Evolutionary conservation across 139 green algal species (phyloP).

Genomic region (Tetraselmis striata): DNA sequence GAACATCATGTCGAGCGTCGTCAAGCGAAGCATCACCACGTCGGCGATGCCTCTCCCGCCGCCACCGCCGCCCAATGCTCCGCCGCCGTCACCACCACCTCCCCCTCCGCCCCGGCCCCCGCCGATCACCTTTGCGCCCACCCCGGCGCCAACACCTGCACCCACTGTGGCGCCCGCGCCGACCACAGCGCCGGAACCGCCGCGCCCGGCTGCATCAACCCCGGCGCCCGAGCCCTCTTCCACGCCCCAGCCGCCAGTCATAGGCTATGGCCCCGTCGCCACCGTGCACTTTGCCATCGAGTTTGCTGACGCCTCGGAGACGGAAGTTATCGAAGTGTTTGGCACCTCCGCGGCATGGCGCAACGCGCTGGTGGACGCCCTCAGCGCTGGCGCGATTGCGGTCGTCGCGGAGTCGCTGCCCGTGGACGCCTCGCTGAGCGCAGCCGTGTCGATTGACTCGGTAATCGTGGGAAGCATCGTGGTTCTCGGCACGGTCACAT

Average conservation of each 20-base stretch:
- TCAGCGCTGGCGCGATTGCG: neutral
- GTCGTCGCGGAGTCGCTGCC: neutral
- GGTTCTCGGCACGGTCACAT: neutral
- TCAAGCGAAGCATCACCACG: neutral
- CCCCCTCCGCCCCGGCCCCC: neutral
- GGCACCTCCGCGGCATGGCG: neutral
- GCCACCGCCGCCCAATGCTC: neutral
- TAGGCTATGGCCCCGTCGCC: too few relatives aligned
- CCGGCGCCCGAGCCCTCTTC: neutral
- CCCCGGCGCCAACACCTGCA: neutral
- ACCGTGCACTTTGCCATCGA: neutral
- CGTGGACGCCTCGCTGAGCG: neutral
- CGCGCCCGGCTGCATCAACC: neutral
- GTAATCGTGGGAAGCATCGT: neutral
- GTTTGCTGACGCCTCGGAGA: neutral
- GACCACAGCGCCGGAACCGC: neutral
- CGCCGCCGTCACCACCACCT: neutral
- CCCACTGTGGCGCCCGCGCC: neutral
- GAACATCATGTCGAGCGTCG: neutral
- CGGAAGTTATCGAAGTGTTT: neutral
- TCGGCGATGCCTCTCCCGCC: neutral
- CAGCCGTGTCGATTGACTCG: neutral
- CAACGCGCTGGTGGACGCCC: neutral
- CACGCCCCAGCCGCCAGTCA: neutral
- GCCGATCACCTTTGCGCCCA: neutral